A percentile compares a stretch with the other conserved stretches of the same genome.
Conservation (phyloP, 176 grass and related monocot species). For the Coix lacrymajobi region DNA sequence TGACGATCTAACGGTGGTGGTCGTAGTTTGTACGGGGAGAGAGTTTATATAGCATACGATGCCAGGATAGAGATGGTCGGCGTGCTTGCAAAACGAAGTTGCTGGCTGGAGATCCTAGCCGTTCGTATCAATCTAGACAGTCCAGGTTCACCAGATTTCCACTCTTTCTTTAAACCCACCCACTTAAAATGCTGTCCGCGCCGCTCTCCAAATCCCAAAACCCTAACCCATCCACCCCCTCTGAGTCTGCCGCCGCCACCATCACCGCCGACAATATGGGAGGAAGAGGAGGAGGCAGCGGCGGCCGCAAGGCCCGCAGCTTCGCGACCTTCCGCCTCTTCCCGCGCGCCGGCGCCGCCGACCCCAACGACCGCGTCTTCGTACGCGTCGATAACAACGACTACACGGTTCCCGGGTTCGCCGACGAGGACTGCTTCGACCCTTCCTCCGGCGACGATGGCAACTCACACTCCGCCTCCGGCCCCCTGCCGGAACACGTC, state of each 20-base stretch:
- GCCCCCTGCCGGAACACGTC: constrained; percentile 35
- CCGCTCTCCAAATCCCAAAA: constrained; percentile 16
- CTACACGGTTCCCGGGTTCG: constrained; percentile 65
- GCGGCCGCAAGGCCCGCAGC: constrained; percentile 55
- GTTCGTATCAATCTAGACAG: background rate
- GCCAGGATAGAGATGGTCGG: too few relatives aligned
- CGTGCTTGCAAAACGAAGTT: background rate
- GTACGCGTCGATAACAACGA: constrained; percentile 78
- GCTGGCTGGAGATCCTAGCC: background rate
- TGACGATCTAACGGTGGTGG: too few relatives aligned
- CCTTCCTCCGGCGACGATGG: constrained; percentile 13
- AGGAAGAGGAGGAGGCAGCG: constrained; percentile 7
- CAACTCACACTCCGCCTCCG: background rate
- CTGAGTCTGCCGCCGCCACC: background rate
- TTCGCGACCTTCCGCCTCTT: constrained; percentile 85
- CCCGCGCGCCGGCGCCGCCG: constrained; percentile 53
- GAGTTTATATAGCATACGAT: too few relatives aligned
- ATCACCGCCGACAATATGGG: constrained; percentile 41
- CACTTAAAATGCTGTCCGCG: background rate
- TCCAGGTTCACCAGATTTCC: background rate
- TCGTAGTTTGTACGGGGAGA: too few relatives aligned
- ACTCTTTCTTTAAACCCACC: background rate
- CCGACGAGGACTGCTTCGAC: constrained; percentile 38
- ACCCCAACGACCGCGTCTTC: constrained; percentile 71
- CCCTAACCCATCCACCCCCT: background rate